These are phyloP conservation scores for Thinopyrum obtusiflorum DNA, from an alignment of 202 grass and related monocot genomes.

Conservation along the genomic window DNA sequence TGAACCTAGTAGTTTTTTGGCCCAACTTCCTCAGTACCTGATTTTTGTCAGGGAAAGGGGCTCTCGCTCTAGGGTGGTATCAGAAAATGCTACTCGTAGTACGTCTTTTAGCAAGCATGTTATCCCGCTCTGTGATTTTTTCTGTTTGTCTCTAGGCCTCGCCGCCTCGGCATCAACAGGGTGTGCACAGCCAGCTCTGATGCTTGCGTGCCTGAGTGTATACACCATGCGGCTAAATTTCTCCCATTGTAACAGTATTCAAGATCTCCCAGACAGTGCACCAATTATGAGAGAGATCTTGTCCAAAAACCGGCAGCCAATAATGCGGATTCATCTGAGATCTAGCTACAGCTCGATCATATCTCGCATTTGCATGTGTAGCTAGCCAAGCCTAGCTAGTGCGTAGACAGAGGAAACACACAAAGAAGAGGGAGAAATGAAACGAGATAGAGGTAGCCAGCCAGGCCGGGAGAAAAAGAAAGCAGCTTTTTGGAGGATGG, in stretches of 20 bases:
- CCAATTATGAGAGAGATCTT: background rate
- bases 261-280: background rate
- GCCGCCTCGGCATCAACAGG: background rate
- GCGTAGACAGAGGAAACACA: background rate
- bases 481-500: slow-evolving; percentile 15
- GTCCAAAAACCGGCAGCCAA: background rate
- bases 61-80: too few species aligned
- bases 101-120: background rate
- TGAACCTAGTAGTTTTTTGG: too few species aligned
- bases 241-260: background rate
- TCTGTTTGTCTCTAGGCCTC: background rate
- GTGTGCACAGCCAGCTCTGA: background rate
- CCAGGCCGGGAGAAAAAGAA: background rate
- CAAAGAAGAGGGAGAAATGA: background rate
- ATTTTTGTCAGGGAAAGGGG: too few species aligned
- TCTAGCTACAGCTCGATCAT: background rate
- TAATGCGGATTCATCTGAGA: background rate
- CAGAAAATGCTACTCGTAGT: too few species aligned
- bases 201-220: background rate
- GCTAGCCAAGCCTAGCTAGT: background rate
- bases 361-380: background rate
- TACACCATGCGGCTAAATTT: background rate
- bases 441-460: background rate
- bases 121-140: background rate
- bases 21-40: too few species aligned